Evolutionary conservation across 495 filamentous ascomycete genomes (phyloP).

Genomic region (Aspergillus carlsbadensis): DNA sequence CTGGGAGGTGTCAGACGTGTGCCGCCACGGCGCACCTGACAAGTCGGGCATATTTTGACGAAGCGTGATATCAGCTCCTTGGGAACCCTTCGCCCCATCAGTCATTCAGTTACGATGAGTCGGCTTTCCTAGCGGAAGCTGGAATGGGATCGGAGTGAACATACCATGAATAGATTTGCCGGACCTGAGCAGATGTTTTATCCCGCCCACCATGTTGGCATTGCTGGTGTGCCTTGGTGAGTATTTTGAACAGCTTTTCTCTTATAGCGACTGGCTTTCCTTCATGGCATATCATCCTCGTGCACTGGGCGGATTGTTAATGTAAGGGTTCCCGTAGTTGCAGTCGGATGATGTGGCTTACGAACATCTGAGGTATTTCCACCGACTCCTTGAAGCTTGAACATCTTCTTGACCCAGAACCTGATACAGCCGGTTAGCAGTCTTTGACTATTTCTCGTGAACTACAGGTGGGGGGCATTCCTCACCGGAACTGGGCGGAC

Average conservation of each 20-base stretch:
- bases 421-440: constrained; percentile 28
- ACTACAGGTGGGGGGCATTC: not conserved
- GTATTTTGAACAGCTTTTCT: constrained; percentile 56
- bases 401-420: constrained; percentile 65
- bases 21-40: constrained; percentile 47
- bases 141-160: constrained; percentile 5
- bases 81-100: constrained; percentile 43
- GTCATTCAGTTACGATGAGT: not conserved
- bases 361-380: constrained; percentile 35
- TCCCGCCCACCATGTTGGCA: constrained; percentile 61
- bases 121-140: not conserved
- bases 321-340: not conserved
- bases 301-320: constrained; percentile 29
- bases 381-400: constrained; percentile 47
- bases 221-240: constrained; percentile 56
- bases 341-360: constrained; percentile 6
- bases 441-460: not conserved
- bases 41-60: constrained; percentile 56
- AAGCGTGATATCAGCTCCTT: constrained; percentile 60
- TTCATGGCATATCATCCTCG: constrained; percentile 55
- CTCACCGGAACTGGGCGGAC: constrained; percentile 56
- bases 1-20: constrained; percentile 45
- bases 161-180: constrained; percentile 58
- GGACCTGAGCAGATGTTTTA: constrained; percentile 58
- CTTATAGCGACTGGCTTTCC: constrained; percentile 61